Conservation (phyloP, 176 grass and related monocot genomes). For the Ampelocalamus luodianensis region DNA sequence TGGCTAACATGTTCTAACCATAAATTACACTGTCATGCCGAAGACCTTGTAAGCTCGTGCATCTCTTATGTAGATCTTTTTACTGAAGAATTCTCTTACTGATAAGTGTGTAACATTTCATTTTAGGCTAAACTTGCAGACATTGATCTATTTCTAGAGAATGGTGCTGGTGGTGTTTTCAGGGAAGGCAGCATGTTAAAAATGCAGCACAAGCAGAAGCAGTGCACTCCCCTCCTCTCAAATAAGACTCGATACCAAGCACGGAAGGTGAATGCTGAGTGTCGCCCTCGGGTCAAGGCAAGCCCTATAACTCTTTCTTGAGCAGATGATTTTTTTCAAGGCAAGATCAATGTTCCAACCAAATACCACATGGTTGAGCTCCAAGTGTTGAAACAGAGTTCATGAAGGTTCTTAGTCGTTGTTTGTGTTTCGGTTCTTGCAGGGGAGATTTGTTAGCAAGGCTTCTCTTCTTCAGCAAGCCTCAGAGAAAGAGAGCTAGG, state of each 20-base stretch:
- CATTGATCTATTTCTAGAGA: constrained; percentile 63
- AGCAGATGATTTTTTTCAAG: background rate
- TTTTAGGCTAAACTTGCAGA: constrained; percentile 61
- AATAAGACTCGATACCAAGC: constrained; percentile 86
- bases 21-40: background rate
- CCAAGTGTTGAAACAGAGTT: background rate
- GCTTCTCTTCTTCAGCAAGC: constrained; percentile 66
- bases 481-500: constrained; percentile 49
- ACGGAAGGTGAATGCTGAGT: constrained; percentile 63
- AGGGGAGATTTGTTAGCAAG: constrained; percentile 86
- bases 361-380: background rate
- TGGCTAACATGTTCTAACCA: constrained; percentile 3
- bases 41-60: background rate
- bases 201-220: constrained; percentile 85
- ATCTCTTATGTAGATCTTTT: background rate
- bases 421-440: constrained; percentile 40
- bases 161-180: constrained; percentile 47
- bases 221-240: constrained; percentile 58
- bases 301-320: constrained; percentile 45
- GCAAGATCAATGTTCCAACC: background rate
- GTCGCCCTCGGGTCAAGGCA: constrained; percentile 90
- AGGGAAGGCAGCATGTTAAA: constrained; percentile 61
- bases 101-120: background rate
- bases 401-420: constrained; percentile 12
- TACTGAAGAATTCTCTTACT: background rate